These are phyloP conservation scores for Populus hybrid DNA, from an alignment of 441 rosid genomes.

Conservation along the genomic window DNA sequence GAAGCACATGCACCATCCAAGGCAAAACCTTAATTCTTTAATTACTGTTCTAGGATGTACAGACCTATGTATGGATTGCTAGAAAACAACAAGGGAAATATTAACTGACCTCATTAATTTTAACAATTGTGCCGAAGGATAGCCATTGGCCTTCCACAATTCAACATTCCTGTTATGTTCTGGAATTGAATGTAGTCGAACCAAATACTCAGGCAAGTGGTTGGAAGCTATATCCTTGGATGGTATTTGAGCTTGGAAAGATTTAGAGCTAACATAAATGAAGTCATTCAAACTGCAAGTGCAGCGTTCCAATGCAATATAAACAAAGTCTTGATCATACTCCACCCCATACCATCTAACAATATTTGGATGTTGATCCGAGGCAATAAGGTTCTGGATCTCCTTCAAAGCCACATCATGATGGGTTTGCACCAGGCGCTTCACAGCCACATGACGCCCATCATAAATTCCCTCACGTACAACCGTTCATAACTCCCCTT, in stretches of 20 bases:
- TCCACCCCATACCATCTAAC: slow-evolving; percentile 92
- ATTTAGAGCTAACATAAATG: slow-evolving; percentile 43
- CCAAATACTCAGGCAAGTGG: slow-evolving; percentile 25
- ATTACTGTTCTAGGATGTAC: not conserved
- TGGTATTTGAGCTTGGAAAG: slow-evolving; percentile 36
- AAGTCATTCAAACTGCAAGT: slow-evolving; percentile 77
- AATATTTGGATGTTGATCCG: slow-evolving; percentile 84
- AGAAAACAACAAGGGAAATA: not conserved
- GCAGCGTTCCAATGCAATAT: slow-evolving; percentile 82
- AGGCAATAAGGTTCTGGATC: slow-evolving; percentile 78
- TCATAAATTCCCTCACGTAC: slow-evolving; percentile 79
- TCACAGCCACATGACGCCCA: slow-evolving; percentile 80
- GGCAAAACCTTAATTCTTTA: not conserved
- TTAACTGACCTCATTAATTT: slow-evolving; percentile 72
- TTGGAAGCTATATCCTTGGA: slow-evolving; percentile 30
- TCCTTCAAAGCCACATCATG: slow-evolving; percentile 87
- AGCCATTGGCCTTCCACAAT: slow-evolving; percentile 74
- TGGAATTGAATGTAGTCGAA: slow-evolving; percentile 36
- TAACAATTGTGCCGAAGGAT: slow-evolving; percentile 66
- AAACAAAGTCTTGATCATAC: slow-evolving; percentile 76
- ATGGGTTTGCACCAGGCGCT: slow-evolving; percentile 79
- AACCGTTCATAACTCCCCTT: slow-evolving; percentile 87
- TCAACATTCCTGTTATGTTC: slow-evolving; percentile 42
- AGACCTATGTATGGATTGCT: not conserved
- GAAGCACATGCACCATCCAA: not conserved